Evolutionary conservation across 805 yeast species (phyloP).

Genomic region (Ogataea nonfermentans): DNA sequence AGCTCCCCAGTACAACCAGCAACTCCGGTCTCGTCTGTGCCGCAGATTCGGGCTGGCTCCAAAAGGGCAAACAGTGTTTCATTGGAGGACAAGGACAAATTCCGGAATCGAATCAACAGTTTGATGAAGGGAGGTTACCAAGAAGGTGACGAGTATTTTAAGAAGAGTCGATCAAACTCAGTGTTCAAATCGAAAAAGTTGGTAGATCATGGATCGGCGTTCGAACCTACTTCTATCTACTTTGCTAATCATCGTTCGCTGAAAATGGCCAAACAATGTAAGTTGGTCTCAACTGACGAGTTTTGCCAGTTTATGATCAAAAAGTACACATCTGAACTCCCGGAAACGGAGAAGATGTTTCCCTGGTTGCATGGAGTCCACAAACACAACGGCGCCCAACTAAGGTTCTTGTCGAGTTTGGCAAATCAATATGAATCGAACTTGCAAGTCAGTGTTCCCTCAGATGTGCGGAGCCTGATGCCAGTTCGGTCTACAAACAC

Average conservation of each 20-base stretch:
- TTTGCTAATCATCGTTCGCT: constrained; percentile 23
- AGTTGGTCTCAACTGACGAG: constrained; percentile 29
- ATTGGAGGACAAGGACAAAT: constrained; percentile 29
- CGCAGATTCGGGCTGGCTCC: constrained; percentile 15
- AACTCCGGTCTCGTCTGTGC: neutral
- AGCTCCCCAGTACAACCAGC: constrained; percentile 1
- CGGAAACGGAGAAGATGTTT: constrained; percentile 67
- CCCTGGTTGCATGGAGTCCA: constrained; percentile 91
- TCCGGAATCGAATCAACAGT: constrained; percentile 27
- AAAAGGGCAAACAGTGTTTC: constrained; percentile 32
- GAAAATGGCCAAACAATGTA: constrained; percentile 15
- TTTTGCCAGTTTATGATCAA: constrained; percentile 20
- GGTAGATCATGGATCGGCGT: constrained; percentile 16
- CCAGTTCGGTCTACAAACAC: constrained; percentile 32
- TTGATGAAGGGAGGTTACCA: constrained; percentile 19
- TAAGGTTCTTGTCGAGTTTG: constrained; percentile 39
- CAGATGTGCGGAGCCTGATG: constrained; percentile 27
- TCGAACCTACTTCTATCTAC: constrained; percentile 22
- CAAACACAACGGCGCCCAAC: constrained; percentile 52
- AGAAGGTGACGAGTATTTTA: constrained; percentile 11
- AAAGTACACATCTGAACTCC: constrained; percentile 39
- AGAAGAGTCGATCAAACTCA: constrained; percentile 13
- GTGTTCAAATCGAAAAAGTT: constrained; percentile 5
- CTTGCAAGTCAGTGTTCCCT: constrained; percentile 23
- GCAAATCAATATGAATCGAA: constrained; percentile 13